These are phyloP conservation scores for Pseudozyma tsukubaensis DNA, from an alignment of 1,284 basidiomycete genomes.

Conservation along the genomic window DNA sequence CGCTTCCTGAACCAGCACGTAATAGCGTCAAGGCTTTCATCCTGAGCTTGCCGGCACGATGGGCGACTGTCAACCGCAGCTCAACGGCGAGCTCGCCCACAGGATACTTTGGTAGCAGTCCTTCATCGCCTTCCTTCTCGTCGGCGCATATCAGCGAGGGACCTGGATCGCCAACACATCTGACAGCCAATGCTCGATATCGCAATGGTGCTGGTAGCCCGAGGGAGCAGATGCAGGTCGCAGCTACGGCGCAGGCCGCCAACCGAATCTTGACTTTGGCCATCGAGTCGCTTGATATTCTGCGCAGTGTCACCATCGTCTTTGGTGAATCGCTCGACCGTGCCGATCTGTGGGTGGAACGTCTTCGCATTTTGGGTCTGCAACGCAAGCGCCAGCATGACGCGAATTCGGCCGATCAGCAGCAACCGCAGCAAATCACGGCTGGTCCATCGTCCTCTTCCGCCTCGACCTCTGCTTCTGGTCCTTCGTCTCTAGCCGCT, in stretches of 20 bases:
- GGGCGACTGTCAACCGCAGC: conserved; percentile 72
- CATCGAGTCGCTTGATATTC: conserved; percentile 90
- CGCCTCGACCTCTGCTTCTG: no score
- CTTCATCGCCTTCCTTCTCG: conserved; percentile 59
- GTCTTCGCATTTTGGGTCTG: conserved; percentile 58
- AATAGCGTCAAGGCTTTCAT: conserved; percentile 82
- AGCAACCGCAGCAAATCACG: conserved; percentile 17
- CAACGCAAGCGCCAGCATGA: conserved; percentile 62
- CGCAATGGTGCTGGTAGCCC: conserved; percentile 31
- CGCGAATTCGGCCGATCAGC: conserved; percentile 23
- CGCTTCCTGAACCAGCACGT: conserved; percentile 85
- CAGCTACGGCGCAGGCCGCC: conserved; percentile 74
- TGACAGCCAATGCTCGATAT: conserved; percentile 30
- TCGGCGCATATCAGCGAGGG: conserved; percentile 51
- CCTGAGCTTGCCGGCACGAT: conserved; percentile 81
- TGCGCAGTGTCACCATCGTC: conserved; percentile 84
- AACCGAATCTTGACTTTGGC: conserved; percentile 84
- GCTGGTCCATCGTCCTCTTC: conserved; percentile 23
- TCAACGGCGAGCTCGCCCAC: conserved; percentile 31
- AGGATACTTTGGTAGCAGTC: conserved; percentile 57
- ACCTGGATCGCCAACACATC: conserved; percentile 35
- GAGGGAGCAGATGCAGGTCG: conserved; percentile 50
- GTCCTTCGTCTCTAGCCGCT: conserved; percentile 2
- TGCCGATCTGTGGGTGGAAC: conserved; percentile 80
- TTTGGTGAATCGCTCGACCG: conserved; percentile 87